phyloP scores from a whole-genome alignment of 2,329 filamentous ascomycete genomes.

The Aspergillaceae sp. region DNA sequence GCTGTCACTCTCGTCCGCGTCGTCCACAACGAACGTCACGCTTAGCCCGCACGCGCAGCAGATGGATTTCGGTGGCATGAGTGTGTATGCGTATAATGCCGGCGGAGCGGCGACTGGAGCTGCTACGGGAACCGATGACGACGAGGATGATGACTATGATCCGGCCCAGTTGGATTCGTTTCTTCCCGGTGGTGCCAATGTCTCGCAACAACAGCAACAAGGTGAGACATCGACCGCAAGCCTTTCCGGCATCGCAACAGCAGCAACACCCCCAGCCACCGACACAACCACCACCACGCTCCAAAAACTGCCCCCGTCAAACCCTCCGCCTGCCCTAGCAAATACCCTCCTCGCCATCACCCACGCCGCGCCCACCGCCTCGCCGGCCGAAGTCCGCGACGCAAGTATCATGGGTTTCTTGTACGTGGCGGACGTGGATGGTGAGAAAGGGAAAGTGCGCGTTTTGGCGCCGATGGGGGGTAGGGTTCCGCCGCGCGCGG shows the following conservation, averaged over 20 bases:
- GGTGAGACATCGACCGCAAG: slow-evolving; percentile 12
- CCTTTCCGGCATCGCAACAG: slow-evolving; percentile 45
- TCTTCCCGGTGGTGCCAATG: slow-evolving; percentile 22
- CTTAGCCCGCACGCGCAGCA: slow-evolving; percentile 82
- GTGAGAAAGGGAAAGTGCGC: slow-evolving; percentile 69
- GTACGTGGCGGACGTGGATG: slow-evolving; percentile 86
- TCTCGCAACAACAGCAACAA: slow-evolving; percentile 6
- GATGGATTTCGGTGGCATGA: slow-evolving; percentile 65
- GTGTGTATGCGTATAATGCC: slow-evolving; percentile 47
- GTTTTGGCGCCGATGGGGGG: slow-evolving; percentile 78
- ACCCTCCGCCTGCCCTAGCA: slow-evolving; percentile 51
- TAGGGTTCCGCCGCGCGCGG: slow-evolving; percentile 65
- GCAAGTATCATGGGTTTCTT: slow-evolving; percentile 85
- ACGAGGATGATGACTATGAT: slow-evolving; percentile 42
- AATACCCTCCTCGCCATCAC: slow-evolving; percentile 81
- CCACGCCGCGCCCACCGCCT: slow-evolving; percentile 61
- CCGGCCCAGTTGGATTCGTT: slow-evolving; percentile 29
- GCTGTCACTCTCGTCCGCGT: slow-evolving; percentile 22
- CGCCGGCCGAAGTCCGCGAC: slow-evolving; percentile 64
- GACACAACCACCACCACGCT: slow-evolving; percentile 26
- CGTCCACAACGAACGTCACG: slow-evolving; percentile 50
- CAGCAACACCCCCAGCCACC: slow-evolving; percentile 50
- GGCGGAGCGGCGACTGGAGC: too few species aligned
- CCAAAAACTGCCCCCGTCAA: slow-evolving; percentile 55
- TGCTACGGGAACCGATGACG: slow-evolving; percentile 44